Conservation (phyloP, 305 asterid genomes). For the Plantago coronopus region DNA sequence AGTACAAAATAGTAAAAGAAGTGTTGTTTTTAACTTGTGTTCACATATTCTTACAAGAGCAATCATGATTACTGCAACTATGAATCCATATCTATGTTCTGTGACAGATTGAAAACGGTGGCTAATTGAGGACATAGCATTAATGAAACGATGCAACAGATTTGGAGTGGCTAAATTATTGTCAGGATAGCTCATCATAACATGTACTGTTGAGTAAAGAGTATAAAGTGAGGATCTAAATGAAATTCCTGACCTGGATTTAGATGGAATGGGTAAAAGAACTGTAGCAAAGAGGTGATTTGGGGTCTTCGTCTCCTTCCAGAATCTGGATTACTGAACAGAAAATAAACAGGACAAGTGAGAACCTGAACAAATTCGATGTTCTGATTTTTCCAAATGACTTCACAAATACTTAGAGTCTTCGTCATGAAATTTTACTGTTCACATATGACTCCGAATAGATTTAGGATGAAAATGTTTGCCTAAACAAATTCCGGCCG, state of each 20-base stretch:
- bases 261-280: conserved; percentile 27
- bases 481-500: too few relatives aligned
- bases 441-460: too few relatives aligned
- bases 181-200: conserved; percentile 26
- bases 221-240: conserved; percentile 31
- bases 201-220: too few relatives aligned
- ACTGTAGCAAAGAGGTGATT: background rate
- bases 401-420: too few relatives aligned
- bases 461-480: too few relatives aligned
- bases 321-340: too few relatives aligned
- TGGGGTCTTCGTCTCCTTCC: too few relatives aligned
- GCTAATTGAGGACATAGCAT: background rate
- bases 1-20: too few relatives aligned
- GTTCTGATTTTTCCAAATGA: too few relatives aligned
- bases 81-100: conserved; percentile 19
- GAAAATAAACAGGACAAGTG: too few relatives aligned
- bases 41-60: conserved; percentile 17
- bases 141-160: conserved; percentile 13
- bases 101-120: conserved; percentile 11
- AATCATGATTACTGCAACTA: conserved; percentile 17
- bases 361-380: too few relatives aligned
- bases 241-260: conserved; percentile 34
- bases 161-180: conserved; percentile 19
- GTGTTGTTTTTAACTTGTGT: conserved; percentile 18
- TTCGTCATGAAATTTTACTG: too few relatives aligned